Percentiles rank a stretch among this genome's conserved stretches.
Evolutionary conservation across 2,329 filamentous ascomycete genomes (phyloP).

Genomic region (Thelonectria blattea): DNA sequence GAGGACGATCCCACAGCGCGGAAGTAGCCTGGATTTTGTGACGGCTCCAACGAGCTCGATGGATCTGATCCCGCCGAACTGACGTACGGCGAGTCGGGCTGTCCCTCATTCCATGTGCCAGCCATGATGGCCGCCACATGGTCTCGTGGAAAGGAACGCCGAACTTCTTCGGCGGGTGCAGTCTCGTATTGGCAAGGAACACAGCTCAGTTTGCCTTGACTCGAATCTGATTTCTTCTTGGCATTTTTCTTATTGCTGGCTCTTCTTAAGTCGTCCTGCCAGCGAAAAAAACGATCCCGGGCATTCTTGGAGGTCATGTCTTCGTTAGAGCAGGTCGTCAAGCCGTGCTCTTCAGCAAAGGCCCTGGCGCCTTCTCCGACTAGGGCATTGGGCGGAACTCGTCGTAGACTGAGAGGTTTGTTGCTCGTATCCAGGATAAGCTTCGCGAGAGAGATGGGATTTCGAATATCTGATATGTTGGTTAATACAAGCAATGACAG

Average conservation of each 20-base stretch:
- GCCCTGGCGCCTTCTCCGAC: conserved; percentile 83
- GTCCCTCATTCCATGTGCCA: conserved; percentile 68
- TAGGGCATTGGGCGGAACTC: conserved; percentile 91
- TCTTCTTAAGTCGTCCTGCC: conserved; percentile 74
- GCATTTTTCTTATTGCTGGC: conserved; percentile 57
- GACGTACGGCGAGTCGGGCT: conserved; percentile 61
- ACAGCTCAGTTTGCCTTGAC: conserved; percentile 28
- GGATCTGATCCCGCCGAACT: conserved; percentile 38
- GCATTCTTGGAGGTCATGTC: conserved; percentile 81
- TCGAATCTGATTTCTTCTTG: conserved; percentile 23
- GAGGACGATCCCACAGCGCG: conserved; percentile 22
- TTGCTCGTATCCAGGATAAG: conserved; percentile 80
- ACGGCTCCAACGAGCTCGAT: conserved; percentile 9
- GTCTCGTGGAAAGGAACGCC: conserved; percentile 45
- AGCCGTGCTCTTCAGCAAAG: conserved; percentile 82
- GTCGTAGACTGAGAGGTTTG: conserved; percentile 77
- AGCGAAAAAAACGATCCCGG: conserved; percentile 77
- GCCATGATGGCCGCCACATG: conserved; percentile 61
- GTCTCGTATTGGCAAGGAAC: conserved; percentile 45
- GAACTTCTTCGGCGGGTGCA: conserved; percentile 35
- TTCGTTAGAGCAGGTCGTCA: conserved; percentile 76
- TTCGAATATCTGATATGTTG: conserved; percentile 75
- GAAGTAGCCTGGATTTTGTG: conserved; percentile 27
- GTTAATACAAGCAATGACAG: background rate
- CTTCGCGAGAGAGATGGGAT: conserved; percentile 88